Evolutionary conservation across 805 yeast species (phyloP), one percentile per base, ranked within the genome.

Genomic region (Kodamaea laetipori): DNA sequence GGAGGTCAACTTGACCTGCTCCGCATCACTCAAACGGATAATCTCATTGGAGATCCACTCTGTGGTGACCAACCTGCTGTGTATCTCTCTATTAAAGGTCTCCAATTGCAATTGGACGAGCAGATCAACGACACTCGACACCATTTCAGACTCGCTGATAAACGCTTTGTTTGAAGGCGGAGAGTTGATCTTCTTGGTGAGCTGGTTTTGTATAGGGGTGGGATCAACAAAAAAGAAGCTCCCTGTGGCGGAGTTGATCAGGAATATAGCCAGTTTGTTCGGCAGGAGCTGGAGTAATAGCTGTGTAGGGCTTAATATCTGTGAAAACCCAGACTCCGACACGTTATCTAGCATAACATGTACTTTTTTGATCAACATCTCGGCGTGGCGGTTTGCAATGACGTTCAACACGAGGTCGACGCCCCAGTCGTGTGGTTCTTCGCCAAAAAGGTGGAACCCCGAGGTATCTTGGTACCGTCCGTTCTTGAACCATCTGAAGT

Each of bases 11-110:
- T 73, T 72, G 7, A 37, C 38, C 15, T 73, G 56, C 55, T 82
- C 90, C 16, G 67, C 69, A 2, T 71, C 69, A 2, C 71, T 64
- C 21, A 86, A 54, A 24, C 64, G 69, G 37, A 85, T 71, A 31
- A 78, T 72, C 31, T 76, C 78, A 50, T 78, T 78, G n/a, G 71
- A 66, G 4, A 78, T 72, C 94, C 94, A 86, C 21, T 83, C 86
- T 0, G 82, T 76, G 0, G 87, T 83, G 27, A 71, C 67, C 43
- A 87, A 73, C 47, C 82, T 71, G 6, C 78, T 73, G 9, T 77
- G 64, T 21, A 82, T 66, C 45, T 82, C 84, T 34, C 70, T 66
- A 44, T 69, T 67, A 42, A 73, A 71, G 3, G 75, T 70, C 26
- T 77, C 74, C 23, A 79, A 59, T 36, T 81, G 68, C 37, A 84